Conservation (phyloP, 257 asterid genomes). For the Plantago major region DNA sequence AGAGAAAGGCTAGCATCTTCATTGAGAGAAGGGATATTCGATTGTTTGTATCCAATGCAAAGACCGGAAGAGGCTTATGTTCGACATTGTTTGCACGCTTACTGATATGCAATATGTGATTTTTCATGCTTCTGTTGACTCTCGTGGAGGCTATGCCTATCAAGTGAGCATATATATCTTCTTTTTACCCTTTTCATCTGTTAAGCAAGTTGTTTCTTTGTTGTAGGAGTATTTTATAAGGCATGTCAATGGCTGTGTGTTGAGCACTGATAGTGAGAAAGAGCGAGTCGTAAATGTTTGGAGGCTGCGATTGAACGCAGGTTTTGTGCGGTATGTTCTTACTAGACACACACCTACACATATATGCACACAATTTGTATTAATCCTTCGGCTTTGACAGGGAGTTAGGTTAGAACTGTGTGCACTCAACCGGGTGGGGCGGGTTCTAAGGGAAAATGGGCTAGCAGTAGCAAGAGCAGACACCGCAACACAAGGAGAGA, state of each 20-base stretch:
- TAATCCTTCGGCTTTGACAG: too few relatives aligned
- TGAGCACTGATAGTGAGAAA: conserved; percentile 56
- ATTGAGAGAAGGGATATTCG: conserved; percentile 69
- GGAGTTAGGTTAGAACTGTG: too few relatives aligned
- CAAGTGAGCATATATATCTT: conserved; percentile 34
- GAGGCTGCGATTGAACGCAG: conserved; percentile 77
- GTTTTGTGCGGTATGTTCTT: conserved; percentile 51
- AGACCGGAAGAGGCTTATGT: conserved; percentile 72
- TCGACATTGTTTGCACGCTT: conserved; percentile 79
- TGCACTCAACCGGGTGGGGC: too few relatives aligned
- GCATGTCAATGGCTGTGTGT: conserved; percentile 49
- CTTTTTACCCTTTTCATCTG: not conserved
- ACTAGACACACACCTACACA: too few relatives aligned
- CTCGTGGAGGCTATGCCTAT: conserved; percentile 55
- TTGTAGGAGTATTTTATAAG: conserved; percentile 67
- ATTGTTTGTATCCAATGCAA: conserved; percentile 55
- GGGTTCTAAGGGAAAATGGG: too few relatives aligned
- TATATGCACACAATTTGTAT: not conserved
- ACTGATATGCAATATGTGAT: conserved; percentile 67
- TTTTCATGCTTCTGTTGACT: conserved; percentile 71
- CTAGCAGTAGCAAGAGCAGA: too few relatives aligned
- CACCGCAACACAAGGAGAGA: too few relatives aligned
- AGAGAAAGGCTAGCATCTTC: conserved; percentile 30
- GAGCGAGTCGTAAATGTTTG: conserved; percentile 57
- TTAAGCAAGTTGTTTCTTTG: not conserved